Base-by-base conservation (phyloP, 495 filamentous ascomycete species). In the Annulohypoxylon moriforme region DNA sequence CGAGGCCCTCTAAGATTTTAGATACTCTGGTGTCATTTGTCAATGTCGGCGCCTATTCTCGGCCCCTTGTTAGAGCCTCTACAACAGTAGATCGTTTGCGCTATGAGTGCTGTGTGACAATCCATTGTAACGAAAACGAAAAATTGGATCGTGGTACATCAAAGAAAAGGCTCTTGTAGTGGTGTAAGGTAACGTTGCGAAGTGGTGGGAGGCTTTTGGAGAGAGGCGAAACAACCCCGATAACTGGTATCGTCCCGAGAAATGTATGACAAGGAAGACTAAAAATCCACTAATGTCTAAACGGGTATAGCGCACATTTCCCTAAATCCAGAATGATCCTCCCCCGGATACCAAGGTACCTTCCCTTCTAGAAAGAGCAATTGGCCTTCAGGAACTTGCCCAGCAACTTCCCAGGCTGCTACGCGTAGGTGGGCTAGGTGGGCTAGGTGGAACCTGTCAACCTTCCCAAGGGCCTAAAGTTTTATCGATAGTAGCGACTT, bases 131-230 rank as follows among this genome's bases (percentile, higher is more conserved):
- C 46, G 56, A 59, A 36, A 24, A 47, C 40, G 62, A 75, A 66
- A 66, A 57, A 68, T 57, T 64, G 64, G 67, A 58, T 60, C 60
- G 62, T 70, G 47, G 40, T 52, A 71, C 18, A 27, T 33, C 55
- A 57, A 18, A 38, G 8, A 63, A 42, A 42, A 44, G 60, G 55
- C 57, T 38, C 46, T 55, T 20, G 38, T 77, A 64, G 29, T 63
- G 40, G 60, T 44, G 20, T 59, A 71, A 76, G 27, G 76, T 77
- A 77, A 77, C 76, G 76, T 77, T 77, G 73, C 76, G 76, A 67
- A 72, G 68, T 74, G 44, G 44, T 52, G 46, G 60, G 46, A 60
- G 42, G 58, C 24, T 67, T 67, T 8, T 38, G 29, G 44, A 24
- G 44, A 22, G 59, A 38, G 18, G 34, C 36, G 8, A 38, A 36